A percentile compares a stretch with the other conserved stretches of the same genome.
These are phyloP conservation scores for Flueggea neowawraea DNA, from an alignment of 441 rosid species.

Conservation along the genomic window DNA sequence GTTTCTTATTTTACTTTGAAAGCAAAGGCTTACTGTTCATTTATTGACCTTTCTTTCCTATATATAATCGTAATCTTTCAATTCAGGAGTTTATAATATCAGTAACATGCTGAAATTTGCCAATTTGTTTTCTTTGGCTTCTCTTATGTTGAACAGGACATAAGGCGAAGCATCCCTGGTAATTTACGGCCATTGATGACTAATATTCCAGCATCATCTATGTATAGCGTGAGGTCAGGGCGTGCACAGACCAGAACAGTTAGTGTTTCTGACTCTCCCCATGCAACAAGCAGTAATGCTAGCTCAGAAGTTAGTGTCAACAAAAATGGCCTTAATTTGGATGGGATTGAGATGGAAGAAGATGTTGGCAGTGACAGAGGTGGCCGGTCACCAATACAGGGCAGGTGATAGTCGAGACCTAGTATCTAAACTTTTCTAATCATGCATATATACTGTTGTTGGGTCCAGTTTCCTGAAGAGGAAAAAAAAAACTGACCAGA, in stretches of 20 bases:
- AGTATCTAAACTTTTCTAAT: too few species aligned
- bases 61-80: background rate
- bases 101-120: background rate
- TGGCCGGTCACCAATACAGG: slow-evolving; percentile 64
- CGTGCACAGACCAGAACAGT: slow-evolving; percentile 59
- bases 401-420: slow-evolving; percentile 42
- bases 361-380: slow-evolving; percentile 64
- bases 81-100: background rate
- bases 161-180: slow-evolving; percentile 86
- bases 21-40: background rate
- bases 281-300: slow-evolving; percentile 95
- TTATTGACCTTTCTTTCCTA: background rate
- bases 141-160: slow-evolving; percentile 54
- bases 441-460: background rate
- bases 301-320: slow-evolving; percentile 93
- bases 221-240: slow-evolving; percentile 97
- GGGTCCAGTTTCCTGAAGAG: background rate
- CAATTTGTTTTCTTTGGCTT: slow-evolving; percentile 13
- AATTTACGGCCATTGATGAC: slow-evolving; percentile 91
- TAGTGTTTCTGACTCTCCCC: slow-evolving; percentile 83
- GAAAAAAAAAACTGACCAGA: slow-evolving; percentile 14
- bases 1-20: too few species aligned
- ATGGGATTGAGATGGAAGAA: slow-evolving; percentile 61
- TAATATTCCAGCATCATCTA: slow-evolving; percentile 94
- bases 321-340: slow-evolving; percentile 61